Conservation (phyloP, 495 filamentous ascomycete species). For the Trichoderma virens region DNA sequence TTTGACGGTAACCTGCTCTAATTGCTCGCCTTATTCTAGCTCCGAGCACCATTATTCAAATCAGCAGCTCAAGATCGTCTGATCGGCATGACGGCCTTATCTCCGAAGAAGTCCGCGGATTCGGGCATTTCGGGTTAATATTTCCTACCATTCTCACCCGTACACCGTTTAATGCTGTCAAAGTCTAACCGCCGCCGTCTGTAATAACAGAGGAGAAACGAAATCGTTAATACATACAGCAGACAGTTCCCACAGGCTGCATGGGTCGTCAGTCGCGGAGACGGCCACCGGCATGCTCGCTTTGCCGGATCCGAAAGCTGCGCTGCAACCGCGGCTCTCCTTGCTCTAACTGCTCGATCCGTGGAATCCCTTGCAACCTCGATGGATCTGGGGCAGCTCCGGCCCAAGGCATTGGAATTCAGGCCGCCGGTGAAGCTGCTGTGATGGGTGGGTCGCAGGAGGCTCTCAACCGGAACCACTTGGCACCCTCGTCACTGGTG, state of each 20-base stretch:
- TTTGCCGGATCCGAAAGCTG: slow-evolving; percentile 20
- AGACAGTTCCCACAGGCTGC: too few species aligned
- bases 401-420: slow-evolving; percentile 7
- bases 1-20: too few species aligned
- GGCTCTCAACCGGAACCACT: background rate
- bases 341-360: slow-evolving; percentile 23
- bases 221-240: too few species aligned
- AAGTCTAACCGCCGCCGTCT: background rate
- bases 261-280: background rate
- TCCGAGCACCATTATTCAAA: too few species aligned
- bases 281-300: slow-evolving; percentile 12
- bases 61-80: too few species aligned
- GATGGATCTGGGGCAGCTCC: slow-evolving; percentile 7
- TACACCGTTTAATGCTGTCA: background rate
- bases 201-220: too few species aligned
- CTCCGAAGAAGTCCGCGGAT: background rate
- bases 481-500: background rate
- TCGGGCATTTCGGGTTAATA: background rate
- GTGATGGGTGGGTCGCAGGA: background rate
- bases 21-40: too few species aligned
- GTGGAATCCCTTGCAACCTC: slow-evolving; percentile 18
- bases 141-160: background rate
- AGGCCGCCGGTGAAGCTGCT: slow-evolving; percentile 6
- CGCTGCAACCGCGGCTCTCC: slow-evolving; percentile 21
- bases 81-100: background rate